A percentile compares a stretch with the other conserved stretches of the same genome.
These are phyloP conservation scores for Dictyostelium citrinum DNA, from an alignment of 78 protist genomes.

Conservation along the genomic window DNA sequence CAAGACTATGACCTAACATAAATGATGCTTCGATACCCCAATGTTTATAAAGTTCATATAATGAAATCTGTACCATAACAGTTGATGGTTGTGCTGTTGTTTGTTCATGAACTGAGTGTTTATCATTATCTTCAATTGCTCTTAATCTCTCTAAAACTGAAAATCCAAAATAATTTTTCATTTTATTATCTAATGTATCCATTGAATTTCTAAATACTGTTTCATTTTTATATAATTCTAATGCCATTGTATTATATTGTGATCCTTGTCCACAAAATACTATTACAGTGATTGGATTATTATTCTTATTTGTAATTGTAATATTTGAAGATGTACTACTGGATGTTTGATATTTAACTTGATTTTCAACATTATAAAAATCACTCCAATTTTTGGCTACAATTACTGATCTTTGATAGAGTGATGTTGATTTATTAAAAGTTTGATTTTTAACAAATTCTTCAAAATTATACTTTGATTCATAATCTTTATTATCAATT, in stretches of 20 bases:
- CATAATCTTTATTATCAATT: not conserved
- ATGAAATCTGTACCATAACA: slow-evolving; percentile 51
- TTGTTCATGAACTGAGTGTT: slow-evolving; percentile 2
- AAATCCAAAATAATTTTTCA: slow-evolving; percentile 3
- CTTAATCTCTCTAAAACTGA: slow-evolving; percentile 36
- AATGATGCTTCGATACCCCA: slow-evolving; percentile 22
- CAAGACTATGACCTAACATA: slow-evolving; percentile 10
- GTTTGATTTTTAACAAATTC: slow-evolving; percentile 24
- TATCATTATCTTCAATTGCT: not conserved
- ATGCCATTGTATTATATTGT: slow-evolving; percentile 64
- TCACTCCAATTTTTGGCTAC: slow-evolving; percentile 32
- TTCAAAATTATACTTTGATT: not conserved
- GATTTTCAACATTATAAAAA: not conserved
- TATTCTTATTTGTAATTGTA: not conserved
- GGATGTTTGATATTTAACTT: not conserved
- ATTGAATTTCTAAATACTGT: slow-evolving; percentile 13
- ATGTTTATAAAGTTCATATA: slow-evolving; percentile 20
- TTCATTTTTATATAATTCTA: slow-evolving; percentile 12
- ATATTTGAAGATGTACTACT: not conserved
- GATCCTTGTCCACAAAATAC: slow-evolving; percentile 79
- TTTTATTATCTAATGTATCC: not conserved
- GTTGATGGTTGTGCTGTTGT: slow-evolving; percentile 48
- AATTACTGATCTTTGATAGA: not conserved
- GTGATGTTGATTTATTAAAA: not conserved
- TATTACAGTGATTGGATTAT: slow-evolving; percentile 27